Conservation (phyloP, 129 eudicot genomes). For the Lactuca saligna region DNA sequence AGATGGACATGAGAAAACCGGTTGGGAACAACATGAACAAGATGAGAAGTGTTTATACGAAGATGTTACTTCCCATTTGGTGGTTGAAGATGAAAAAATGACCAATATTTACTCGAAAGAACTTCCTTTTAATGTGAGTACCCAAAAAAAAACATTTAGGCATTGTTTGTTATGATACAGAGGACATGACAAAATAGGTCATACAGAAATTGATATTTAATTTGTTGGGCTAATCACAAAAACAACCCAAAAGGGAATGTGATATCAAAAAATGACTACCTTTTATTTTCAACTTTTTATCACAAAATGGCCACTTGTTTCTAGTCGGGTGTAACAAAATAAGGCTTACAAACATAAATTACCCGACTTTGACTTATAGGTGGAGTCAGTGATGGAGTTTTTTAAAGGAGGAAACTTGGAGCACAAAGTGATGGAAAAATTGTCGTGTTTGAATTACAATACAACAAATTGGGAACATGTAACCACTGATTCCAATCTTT, state of each 20-base stretch:
- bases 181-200: background rate
- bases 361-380: constrained; percentile 36
- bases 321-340: too few relatives aligned
- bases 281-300: background rate
- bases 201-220: background rate
- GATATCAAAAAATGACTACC: background rate
- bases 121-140: constrained; percentile 69
- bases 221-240: background rate
- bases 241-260: background rate
- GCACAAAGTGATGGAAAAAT: constrained; percentile 63
- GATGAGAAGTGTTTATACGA: constrained; percentile 42
- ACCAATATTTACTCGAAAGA: constrained; percentile 58
- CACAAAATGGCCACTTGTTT: background rate
- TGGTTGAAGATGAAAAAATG: constrained; percentile 58
- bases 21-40: constrained; percentile 46
- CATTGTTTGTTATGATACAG: background rate
- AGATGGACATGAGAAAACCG: constrained; percentile 41
- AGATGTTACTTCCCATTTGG: constrained; percentile 43
- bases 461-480: constrained; percentile 65
- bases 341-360: background rate
- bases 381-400: constrained; percentile 59
- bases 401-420: constrained; percentile 83
- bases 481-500: constrained; percentile 21
- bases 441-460: constrained; percentile 66
- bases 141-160: background rate